Conservation (phyloP, 2,329 filamentous ascomycete species). For the Pseudogymnoascus verrucosus region DNA sequence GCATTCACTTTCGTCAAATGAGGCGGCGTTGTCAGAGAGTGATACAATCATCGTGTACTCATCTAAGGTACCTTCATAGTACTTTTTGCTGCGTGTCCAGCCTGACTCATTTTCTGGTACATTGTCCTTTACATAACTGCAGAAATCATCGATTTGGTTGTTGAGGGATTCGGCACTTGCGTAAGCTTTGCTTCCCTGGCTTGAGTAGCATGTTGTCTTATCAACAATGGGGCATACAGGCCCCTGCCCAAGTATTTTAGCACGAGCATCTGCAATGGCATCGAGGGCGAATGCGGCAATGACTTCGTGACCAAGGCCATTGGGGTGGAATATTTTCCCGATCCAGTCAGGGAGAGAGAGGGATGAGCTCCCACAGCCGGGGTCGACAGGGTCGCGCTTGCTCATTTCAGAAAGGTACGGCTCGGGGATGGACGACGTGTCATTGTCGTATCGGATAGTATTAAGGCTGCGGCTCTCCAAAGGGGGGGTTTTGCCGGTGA, state of each 20-base stretch:
- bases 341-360: conserved; percentile 28
- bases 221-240: not conserved
- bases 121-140: conserved; percentile 15
- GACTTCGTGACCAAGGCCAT: conserved; percentile 22
- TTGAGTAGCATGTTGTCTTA: not conserved
- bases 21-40: not conserved
- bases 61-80: conserved; percentile 20
- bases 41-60: not conserved
- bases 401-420: conserved; percentile 9
- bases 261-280: conserved; percentile 2
- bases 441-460: conserved; percentile 11
- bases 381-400: conserved; percentile 21
- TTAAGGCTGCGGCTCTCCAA: not conserved
- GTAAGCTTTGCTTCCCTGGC: conserved; percentile 19
- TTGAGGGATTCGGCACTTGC: conserved; percentile 20
- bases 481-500: conserved; percentile 13
- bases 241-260: not conserved
- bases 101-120: conserved; percentile 12
- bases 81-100: conserved; percentile 21
- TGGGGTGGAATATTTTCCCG: conserved; percentile 30
- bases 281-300: conserved; percentile 26
- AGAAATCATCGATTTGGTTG: conserved; percentile 25
- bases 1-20: conserved; percentile 15
- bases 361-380: conserved; percentile 11
- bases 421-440: conserved; percentile 10